These are phyloP conservation scores for Erysiphe neolycopersici DNA, from an alignment of 2,329 filamentous ascomycete genomes.

Conservation along the genomic window DNA sequence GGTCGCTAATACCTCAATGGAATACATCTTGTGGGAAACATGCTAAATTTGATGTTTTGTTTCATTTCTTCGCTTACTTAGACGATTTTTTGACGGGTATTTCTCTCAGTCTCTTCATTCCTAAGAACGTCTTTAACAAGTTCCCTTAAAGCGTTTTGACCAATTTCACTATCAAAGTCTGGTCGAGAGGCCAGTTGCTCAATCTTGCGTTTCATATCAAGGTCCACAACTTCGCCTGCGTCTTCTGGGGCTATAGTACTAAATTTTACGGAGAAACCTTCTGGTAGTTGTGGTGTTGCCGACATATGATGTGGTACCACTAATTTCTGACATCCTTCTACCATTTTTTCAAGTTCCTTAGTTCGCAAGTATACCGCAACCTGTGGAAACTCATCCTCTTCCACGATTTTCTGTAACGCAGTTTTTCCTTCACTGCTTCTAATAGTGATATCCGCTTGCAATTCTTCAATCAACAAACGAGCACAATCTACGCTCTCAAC, in stretches of 20 bases:
- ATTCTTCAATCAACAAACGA: constrained; percentile 53
- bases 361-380: constrained; percentile 43
- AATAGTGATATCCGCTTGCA: constrained; percentile 39
- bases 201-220: constrained; percentile 62
- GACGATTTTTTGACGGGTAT: constrained; percentile 34
- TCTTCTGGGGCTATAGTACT: constrained; percentile 43
- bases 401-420: constrained; percentile 53
- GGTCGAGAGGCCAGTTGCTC: constrained; percentile 64
- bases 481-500: constrained; percentile 60
- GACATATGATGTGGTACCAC: neutral
- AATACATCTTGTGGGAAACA: constrained; percentile 35
- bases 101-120: constrained; percentile 34
- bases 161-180: constrained; percentile 59
- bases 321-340: constrained; percentile 10
- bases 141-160: constrained; percentile 51
- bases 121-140: constrained; percentile 58
- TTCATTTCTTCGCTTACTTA: constrained; percentile 33
- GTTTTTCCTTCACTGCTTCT: constrained; percentile 52
- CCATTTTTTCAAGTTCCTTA: constrained; percentile 12
- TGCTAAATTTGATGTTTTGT: constrained; percentile 23
- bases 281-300: constrained; percentile 33
- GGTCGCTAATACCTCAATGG: constrained; percentile 20
- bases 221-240: constrained; percentile 40
- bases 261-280: constrained; percentile 52
- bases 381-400: constrained; percentile 51